phyloP scores from a whole-genome alignment of 352 stramenopile genomes.

The Saprolegnia parasitica region DNA sequence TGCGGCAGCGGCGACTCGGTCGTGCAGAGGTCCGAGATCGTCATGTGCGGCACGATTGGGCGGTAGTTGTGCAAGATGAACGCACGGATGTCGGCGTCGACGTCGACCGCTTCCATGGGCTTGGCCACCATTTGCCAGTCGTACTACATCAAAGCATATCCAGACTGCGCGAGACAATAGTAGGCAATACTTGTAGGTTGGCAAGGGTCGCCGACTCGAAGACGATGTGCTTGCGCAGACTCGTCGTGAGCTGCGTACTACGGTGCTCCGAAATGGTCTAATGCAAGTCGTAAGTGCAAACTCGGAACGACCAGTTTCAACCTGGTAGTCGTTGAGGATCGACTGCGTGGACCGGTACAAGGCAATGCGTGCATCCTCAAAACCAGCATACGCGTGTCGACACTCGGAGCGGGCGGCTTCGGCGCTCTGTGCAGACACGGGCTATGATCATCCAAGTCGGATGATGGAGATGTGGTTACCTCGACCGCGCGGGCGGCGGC shows the following conservation, averaged over 20 bases:
- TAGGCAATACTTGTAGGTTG: conserved; percentile 76
- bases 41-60: conserved; percentile 44
- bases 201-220: conserved; percentile 77
- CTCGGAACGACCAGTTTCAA: conserved; percentile 27
- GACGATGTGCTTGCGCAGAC: conserved; percentile 75
- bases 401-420: conserved; percentile 63
- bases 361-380: conserved; percentile 59
- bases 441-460: no score
- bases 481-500: conserved; percentile 55
- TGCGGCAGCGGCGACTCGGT: conserved; percentile 40
- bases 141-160: conserved; percentile 42
- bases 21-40: conserved; percentile 60
- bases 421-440: conserved; percentile 40
- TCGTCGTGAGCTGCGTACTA: conserved; percentile 63
- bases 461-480: conserved; percentile 34
- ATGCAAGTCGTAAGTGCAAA: conserved; percentile 3
- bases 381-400: conserved; percentile 47
- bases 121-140: conserved; percentile 77
- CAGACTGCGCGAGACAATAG: background rate
- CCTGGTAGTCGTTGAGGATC: conserved; percentile 77
- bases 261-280: conserved; percentile 70
- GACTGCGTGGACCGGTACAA: conserved; percentile 66
- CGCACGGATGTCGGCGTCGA: conserved; percentile 59
- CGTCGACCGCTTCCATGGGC: conserved; percentile 67
- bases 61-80: conserved; percentile 53